Conservation (phyloP, 495 filamentous ascomycete genomes). For the Podospora australis region DNA sequence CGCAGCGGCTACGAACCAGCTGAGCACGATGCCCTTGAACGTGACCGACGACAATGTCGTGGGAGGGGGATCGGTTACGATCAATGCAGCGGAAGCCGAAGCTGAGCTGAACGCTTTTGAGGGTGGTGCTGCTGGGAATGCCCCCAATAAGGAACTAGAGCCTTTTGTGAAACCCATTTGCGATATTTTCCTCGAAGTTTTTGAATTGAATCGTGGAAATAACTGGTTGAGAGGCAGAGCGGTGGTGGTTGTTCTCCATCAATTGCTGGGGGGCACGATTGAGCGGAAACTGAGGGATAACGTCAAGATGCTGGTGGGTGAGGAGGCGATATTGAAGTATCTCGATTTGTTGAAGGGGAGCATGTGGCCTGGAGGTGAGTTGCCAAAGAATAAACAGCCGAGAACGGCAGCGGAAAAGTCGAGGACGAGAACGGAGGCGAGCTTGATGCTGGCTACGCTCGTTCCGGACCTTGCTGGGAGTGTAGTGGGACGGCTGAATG, state of each 20-base stretch:
- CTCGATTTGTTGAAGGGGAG: constrained; percentile 59
- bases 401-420: constrained; percentile 60
- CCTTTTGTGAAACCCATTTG: constrained; percentile 98
- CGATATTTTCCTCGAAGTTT: constrained; percentile 93
- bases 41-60: constrained; percentile 33
- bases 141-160: constrained; percentile 57
- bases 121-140: constrained; percentile 29
- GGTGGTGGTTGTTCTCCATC: constrained; percentile 86
- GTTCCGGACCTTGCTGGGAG: constrained; percentile 77
- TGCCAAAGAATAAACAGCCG: constrained; percentile 42
- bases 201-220: constrained; percentile 88
- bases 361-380: constrained; percentile 73
- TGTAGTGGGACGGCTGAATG: constrained; percentile 78
- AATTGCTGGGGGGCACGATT: constrained; percentile 82
- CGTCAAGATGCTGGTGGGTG: constrained; percentile 59
- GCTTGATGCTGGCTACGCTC: constrained; percentile 71
- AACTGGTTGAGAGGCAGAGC: constrained; percentile 92
- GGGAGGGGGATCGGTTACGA: constrained; percentile 40
- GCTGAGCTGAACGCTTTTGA: constrained; percentile 93
- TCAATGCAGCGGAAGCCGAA: constrained; percentile 80
- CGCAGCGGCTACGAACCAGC: constrained; percentile 75
- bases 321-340: constrained; percentile 73
- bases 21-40: constrained; percentile 46
- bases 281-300: constrained; percentile 89
- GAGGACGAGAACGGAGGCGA: constrained; percentile 68